Evolutionary conservation across 2,329 filamentous ascomycete species (phyloP), one percentile per base, ranked within the genome.

Genomic region (Neonectria punicea): DNA sequence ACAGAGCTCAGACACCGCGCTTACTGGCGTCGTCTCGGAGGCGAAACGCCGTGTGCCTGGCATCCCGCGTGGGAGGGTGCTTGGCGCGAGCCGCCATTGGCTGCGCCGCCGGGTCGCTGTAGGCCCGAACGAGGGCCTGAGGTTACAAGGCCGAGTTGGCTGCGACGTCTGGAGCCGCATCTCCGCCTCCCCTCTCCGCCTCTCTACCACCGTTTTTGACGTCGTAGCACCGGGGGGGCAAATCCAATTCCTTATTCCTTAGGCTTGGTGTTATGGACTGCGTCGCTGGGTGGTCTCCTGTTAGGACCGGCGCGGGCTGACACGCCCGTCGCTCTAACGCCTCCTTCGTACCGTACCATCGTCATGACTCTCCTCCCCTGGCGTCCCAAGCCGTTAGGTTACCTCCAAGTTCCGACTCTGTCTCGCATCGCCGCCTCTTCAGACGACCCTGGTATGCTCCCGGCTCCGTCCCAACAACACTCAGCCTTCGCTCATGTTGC

Each of bases 151-250:
- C 39, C 39, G 53, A 25, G 62, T 32, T 46, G 39, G 58, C 44
- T 73, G 71, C 70, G 71, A 73, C 71, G 60, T 58, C 58, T 68
- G 54, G 51, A 70, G 68, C 68, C 59, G 63, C 69, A 73, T 69
- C 61, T 53, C 50, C 25, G 28, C 25, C 49, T 44, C 55, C 22
- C 22, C 22, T 69, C 61, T 53, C 50, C 25, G 28, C 34, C 49
- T 44, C 55, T 39, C 14, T 47, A 25, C 22, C 30, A 32, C 22
- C 30, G n/a, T 57, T 43, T 49, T 54, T 34, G 50, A 53, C 46
- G 41, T 46, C 20, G 49, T 30, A 16, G 43, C 49, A 44, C 36
- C 36, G 47, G 58, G 20, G 16, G 30, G 5, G 3, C 25, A 25
- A 25, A 41, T 39, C 32, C 7, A 30, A 41, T 32, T 43, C 30